Evolutionary conservation across 768 basidiomycete genomes (phyloP).

Genomic region (Collybiopsis luxurians): DNA sequence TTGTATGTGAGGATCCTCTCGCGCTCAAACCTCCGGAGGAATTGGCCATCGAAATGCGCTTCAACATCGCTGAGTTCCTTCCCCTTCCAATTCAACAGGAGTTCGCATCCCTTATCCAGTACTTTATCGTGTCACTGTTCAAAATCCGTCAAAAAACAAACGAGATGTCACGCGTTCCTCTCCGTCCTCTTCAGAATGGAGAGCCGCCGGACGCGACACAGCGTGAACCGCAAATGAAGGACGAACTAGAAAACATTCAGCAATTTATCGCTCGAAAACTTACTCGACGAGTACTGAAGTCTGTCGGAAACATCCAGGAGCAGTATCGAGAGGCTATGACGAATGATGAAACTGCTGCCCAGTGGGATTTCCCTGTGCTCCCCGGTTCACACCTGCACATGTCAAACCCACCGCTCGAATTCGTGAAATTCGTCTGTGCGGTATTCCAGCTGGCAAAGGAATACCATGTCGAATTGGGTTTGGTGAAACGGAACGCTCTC

Average conservation of each 20-base stretch:
- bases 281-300: slow-evolving; percentile 74
- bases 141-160: slow-evolving; percentile 65
- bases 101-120: slow-evolving; percentile 70
- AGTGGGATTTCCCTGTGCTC: slow-evolving; percentile 79
- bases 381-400: slow-evolving; percentile 84
- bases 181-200: slow-evolving; percentile 65
- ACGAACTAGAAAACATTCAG: slow-evolving; percentile 65
- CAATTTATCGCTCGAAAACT: slow-evolving; percentile 80
- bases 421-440: slow-evolving; percentile 84
- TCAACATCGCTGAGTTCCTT: slow-evolving; percentile 92
- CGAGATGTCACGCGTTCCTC: slow-evolving; percentile 60
- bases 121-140: slow-evolving; percentile 85
- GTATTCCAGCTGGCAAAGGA: slow-evolving; percentile 77
- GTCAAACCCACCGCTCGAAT: slow-evolving; percentile 81
- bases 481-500: slow-evolving; percentile 85
- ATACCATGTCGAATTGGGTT: slow-evolving; percentile 81
- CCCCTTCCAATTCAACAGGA: slow-evolving; percentile 78
- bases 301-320: slow-evolving; percentile 61
- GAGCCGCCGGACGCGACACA: slow-evolving; percentile 62
- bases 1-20: slow-evolving; percentile 79
- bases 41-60: slow-evolving; percentile 76
- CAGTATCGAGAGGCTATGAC: slow-evolving; percentile 58
- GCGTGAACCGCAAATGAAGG: slow-evolving; percentile 61
- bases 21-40: slow-evolving; percentile 68
- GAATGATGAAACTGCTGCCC: slow-evolving; percentile 48